Evolutionary conservation across 371 early-diverging fungal species (phyloP), one percentile per base, ranked within the genome.

Genomic region (Actinomortierella wolfii): DNA sequence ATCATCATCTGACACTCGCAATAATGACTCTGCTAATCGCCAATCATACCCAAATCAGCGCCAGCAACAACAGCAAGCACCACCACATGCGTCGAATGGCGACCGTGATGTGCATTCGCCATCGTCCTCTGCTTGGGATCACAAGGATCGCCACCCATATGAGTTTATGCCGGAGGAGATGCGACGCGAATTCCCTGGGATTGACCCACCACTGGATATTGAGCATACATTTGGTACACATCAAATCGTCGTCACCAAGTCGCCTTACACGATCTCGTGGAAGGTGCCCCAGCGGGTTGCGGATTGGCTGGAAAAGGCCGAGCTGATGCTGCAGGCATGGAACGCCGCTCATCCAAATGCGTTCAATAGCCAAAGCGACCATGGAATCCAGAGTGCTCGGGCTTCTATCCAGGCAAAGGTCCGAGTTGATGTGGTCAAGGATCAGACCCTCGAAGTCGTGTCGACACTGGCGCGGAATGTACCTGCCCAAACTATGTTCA

Each of bases 401-500:
- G 55, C 62, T n/a, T 50, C 55, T 0, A 66, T 62, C 46, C 15
- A 61, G 47, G 57, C 69, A 28, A 67, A 77, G 26, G 60, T 74
- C 11, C 55, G 67, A 7, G 67, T 77, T 1, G 64, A 74, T 26
- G 64, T 77, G 1, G 70, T 74, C 28, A 44, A 55, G 51, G 78
- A 77, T 4, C 45, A 56, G 44, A 68, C 61, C 1, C 45, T 61
- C 51, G 73, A 76, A 17, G 14, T 66, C 1, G 59, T 63, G 24
- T 24, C 59, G 14, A 62, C 66, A 24, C 26, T 73, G 42, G 73
- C 73, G 8, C 51, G 47, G 13, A 62, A 73, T 50, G 49, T 73
- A 8, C 73, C 73, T 1, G 63, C 73, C 23, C 66, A 73, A 51
- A 66, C 73, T 24, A 62, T 65, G 63, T 73, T 73, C 29, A 56